These are phyloP conservation scores for Ophiocordyceps sinensis DNA, from an alignment of 2,329 filamentous ascomycete species.

Conservation along the genomic window DNA sequence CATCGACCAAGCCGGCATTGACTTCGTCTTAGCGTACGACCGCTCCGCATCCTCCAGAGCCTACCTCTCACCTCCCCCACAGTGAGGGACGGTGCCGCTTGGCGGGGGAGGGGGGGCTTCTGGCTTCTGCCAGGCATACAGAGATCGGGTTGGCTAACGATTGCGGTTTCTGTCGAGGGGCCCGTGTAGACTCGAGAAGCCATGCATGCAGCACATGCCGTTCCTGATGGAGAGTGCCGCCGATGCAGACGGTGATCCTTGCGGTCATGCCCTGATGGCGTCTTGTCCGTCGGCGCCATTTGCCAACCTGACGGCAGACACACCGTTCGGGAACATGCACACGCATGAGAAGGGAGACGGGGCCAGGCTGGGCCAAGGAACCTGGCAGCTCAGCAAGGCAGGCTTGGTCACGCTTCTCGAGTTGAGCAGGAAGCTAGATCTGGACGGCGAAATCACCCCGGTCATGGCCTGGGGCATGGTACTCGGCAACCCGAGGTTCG, in stretches of 20 bases:
- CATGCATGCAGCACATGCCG: slow-evolving; percentile 84
- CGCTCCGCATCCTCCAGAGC: slow-evolving; percentile 39
- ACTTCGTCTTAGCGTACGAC: slow-evolving; percentile 84
- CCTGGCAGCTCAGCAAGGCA: slow-evolving; percentile 63
- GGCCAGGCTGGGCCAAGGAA: slow-evolving; percentile 43
- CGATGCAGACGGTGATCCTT: slow-evolving; percentile 51
- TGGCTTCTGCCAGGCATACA: slow-evolving; percentile 5
- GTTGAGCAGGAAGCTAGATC: slow-evolving; percentile 66
- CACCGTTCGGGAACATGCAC: slow-evolving; percentile 36
- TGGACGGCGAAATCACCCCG: slow-evolving; percentile 84
- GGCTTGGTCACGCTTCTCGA: slow-evolving; percentile 74
- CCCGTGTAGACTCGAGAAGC: slow-evolving; percentile 65
- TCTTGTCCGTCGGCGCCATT: slow-evolving; percentile 64
- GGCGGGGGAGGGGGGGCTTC: slow-evolving; percentile 1
- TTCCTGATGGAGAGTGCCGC: slow-evolving; percentile 51
- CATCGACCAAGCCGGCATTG: slow-evolving; percentile 73
- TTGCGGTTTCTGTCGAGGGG: slow-evolving; percentile 19
- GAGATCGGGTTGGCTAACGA: slow-evolving; percentile 26
- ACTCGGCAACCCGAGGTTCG: slow-evolving; percentile 53
- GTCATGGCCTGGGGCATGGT: slow-evolving; percentile 90
- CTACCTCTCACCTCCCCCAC: slow-evolving; percentile 51
- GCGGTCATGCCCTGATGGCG: slow-evolving; percentile 88
- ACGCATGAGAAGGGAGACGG: slow-evolving; percentile 15
- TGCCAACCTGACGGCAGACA: slow-evolving; percentile 30
- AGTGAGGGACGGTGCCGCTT: slow-evolving; percentile 19